phyloP scores from a whole-genome alignment of 129 eudicot genomes.

The Helichrysum umbraculigerum region DNA sequence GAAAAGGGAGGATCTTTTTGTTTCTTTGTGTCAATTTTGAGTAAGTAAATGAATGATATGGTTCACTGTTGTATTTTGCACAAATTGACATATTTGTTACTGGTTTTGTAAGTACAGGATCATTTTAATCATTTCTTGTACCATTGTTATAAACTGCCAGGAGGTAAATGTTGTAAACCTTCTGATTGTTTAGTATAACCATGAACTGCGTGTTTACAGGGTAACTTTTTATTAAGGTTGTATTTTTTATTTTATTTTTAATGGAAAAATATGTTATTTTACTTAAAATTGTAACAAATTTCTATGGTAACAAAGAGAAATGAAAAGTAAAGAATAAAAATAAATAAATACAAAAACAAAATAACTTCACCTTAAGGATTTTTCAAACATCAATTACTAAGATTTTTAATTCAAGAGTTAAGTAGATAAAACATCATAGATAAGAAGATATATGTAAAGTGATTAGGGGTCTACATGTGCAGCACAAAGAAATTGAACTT shows the following conservation, averaged over 20 bases:
- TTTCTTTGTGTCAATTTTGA: conserved; percentile 6
- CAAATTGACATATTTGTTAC: neutral
- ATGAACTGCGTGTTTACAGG: neutral
- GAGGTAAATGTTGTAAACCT: neutral
- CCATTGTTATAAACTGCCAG: neutral
- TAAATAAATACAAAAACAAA: too few relatives aligned
- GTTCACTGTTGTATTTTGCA: conserved; percentile 5
- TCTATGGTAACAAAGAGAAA: neutral
- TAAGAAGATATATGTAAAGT: conserved; percentile 5
- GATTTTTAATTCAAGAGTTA: neutral
- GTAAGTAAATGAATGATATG: neutral
- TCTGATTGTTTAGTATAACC: neutral
- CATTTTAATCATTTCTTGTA: neutral
- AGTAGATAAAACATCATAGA: neutral
- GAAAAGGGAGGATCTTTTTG: neutral
- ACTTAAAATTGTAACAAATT: neutral
- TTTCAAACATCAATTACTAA: neutral
- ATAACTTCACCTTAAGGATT: neutral
- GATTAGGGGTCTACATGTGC: neutral
- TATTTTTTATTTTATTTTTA: neutral
- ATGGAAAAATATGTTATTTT: too few relatives aligned
- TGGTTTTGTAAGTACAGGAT: conserved; percentile 13
- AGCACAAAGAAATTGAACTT: conserved; percentile 8
- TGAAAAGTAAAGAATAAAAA: neutral
- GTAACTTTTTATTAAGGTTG: neutral